Conservation (phyloP, 306 rosid genomes). For the Sphenostylis stenocarpa region DNA sequence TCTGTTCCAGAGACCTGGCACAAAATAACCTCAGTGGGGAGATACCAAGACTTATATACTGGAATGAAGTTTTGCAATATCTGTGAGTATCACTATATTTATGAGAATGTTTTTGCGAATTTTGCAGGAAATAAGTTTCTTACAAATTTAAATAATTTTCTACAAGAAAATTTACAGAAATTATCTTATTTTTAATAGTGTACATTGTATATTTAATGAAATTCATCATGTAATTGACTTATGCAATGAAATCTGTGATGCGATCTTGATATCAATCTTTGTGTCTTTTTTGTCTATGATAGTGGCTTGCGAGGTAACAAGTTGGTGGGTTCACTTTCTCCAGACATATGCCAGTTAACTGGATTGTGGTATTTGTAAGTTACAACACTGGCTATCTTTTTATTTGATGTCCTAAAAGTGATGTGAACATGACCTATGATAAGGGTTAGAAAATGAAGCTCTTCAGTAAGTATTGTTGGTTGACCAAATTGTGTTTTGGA, state of each 20-base stretch:
- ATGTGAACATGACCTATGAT: too few species aligned
- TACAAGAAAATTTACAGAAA: too few species aligned
- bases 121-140: too few species aligned
- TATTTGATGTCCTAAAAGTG: neutral
- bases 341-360: conserved; percentile 82
- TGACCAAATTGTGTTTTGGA: too few species aligned
- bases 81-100: conserved; percentile 82
- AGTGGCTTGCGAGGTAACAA: conserved; percentile 85
- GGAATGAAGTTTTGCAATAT: conserved; percentile 90
- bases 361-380: conserved; percentile 95
- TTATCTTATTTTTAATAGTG: too few species aligned
- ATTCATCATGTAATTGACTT: neutral
- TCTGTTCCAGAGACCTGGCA: conserved; percentile 68
- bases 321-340: conserved; percentile 71
- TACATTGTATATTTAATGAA: conserved; percentile 31
- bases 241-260: neutral
- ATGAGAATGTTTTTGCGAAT: too few species aligned
- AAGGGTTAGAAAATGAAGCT: too few species aligned
- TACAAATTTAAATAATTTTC: too few species aligned
- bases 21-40: conserved; percentile 81
- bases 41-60: conserved; percentile 83
- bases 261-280: neutral
- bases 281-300: neutral
- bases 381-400: neutral
- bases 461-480: too few species aligned